A percentile compares a stretch with the other conserved stretches of the same genome.
Conservation (phyloP, 257 asterid genomes). For the Solanum neorickii region DNA sequence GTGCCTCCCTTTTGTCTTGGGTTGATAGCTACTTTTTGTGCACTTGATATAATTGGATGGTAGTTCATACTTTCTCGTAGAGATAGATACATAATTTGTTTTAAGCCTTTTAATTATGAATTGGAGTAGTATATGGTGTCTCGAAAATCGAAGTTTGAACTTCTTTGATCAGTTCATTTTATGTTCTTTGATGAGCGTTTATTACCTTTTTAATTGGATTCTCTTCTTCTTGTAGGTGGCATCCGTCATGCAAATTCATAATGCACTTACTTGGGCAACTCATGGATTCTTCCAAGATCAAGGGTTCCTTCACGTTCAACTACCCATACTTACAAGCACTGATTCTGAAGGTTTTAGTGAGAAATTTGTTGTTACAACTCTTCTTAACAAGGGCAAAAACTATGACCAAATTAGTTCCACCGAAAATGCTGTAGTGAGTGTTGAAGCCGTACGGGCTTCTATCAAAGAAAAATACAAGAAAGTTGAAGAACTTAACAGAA, state of each 20-base stretch:
- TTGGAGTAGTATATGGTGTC: background rate
- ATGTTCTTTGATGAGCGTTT: background rate
- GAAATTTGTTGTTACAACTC: slow-evolving; percentile 52
- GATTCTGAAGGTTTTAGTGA: slow-evolving; percentile 42
- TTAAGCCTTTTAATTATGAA: background rate
- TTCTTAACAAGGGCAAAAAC: slow-evolving; percentile 11
- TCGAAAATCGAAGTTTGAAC: background rate
- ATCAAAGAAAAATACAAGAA: slow-evolving; percentile 46
- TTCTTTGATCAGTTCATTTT: background rate
- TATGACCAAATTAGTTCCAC: slow-evolving; percentile 11
- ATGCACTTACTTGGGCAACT: slow-evolving; percentile 46
- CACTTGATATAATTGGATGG: background rate
- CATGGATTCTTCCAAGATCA: slow-evolving; percentile 46
- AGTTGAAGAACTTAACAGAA: slow-evolving; percentile 64
- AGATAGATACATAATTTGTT: background rate
- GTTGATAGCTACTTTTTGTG: background rate
- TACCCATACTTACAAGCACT: slow-evolving; percentile 67
- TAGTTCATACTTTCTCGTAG: background rate
- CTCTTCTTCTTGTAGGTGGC: slow-evolving; percentile 52
- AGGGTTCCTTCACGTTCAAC: slow-evolving; percentile 63
- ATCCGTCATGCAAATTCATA: slow-evolving; percentile 60
- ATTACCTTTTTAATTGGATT: background rate
- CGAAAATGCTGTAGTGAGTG: slow-evolving; percentile 16
- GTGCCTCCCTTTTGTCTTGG: background rate
- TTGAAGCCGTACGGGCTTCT: slow-evolving; percentile 40